Percentiles rank a stretch among this genome's conserved stretches.
These are phyloP conservation scores for Colletotrichum eremochloae DNA, from an alignment of 2,329 filamentous ascomycete genomes.

Conservation along the genomic window DNA sequence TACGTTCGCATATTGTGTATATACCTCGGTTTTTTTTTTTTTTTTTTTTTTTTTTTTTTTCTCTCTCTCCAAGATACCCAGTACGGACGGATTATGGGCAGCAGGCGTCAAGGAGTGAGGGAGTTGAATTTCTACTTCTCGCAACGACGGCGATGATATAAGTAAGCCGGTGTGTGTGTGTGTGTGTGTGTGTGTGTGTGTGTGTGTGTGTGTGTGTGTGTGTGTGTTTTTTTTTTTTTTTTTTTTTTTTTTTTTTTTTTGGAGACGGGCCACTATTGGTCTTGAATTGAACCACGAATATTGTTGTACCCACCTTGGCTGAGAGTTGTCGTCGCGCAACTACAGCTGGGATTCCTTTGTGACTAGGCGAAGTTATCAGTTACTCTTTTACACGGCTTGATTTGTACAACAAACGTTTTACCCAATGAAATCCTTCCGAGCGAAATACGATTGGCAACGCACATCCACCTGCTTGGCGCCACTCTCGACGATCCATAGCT, in stretches of 20 bases:
- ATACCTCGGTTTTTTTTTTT: constrained; percentile 21
- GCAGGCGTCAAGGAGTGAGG: constrained; percentile 8
- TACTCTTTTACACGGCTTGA: too few species aligned
- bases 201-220: too few species aligned
- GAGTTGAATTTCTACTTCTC: neutral
- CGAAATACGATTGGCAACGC: neutral
- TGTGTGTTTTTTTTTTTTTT: too few species aligned
- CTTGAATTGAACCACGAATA: constrained; percentile 30
- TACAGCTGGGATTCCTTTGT: neutral
- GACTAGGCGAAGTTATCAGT: neutral
- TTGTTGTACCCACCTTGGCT: constrained; percentile 13
- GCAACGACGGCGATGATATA: neutral
- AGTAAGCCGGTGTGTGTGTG: neutral
- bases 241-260: neutral
- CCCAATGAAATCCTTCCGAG: neutral
- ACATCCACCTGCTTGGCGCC: constrained; percentile 3
- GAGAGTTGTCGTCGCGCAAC: constrained; percentile 1
- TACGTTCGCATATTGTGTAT: constrained; percentile 34
- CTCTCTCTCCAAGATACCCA: constrained; percentile 29
- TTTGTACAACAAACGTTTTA: too few species aligned
- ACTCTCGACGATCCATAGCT: constrained; percentile 17
- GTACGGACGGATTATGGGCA: constrained; percentile 3
- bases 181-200: too few species aligned
- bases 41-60: neutral
- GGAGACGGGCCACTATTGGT: constrained; percentile 12